A percentile compares a stretch with the other conserved stretches of the same genome.
These are phyloP conservation scores for Claviceps arundinis DNA, from an alignment of 2,329 filamentous ascomycete species.

Conservation along the genomic window DNA sequence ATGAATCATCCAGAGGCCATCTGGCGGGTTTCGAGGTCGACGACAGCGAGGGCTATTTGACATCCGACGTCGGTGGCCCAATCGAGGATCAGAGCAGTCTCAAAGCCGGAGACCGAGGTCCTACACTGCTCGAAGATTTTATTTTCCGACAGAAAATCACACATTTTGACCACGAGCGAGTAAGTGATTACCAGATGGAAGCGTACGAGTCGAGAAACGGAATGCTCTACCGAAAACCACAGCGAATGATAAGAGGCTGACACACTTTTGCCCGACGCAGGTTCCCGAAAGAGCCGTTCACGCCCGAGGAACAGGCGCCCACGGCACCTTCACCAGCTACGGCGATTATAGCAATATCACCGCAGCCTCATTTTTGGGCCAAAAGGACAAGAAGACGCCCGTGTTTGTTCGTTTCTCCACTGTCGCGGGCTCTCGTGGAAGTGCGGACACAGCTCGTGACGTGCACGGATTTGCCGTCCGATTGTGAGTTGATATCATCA, in stretches of 20 bases:
- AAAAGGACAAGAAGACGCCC: constrained; percentile 42
- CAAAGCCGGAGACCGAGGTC: constrained; percentile 52
- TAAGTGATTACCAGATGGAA: constrained; percentile 20
- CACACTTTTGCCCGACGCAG: constrained; percentile 7
- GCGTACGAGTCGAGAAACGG: background rate
- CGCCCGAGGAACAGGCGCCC: constrained; percentile 54
- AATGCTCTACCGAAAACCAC: background rate
- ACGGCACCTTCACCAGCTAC: constrained; percentile 57
- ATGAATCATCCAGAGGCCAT: constrained; percentile 16
- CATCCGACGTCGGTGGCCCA: constrained; percentile 54
- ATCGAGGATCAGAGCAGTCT: constrained; percentile 55
- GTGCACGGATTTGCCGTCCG: constrained; percentile 55
- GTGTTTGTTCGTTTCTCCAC: constrained; percentile 64
- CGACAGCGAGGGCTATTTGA: constrained; percentile 43
- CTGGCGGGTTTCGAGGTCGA: constrained; percentile 30
- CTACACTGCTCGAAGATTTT: constrained; percentile 59
- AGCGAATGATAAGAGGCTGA: background rate
- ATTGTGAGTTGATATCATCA: constrained; percentile 17
- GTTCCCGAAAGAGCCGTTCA: constrained; percentile 55
- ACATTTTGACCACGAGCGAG: constrained; percentile 58
- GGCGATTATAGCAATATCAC: constrained; percentile 55
- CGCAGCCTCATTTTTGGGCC: constrained; percentile 48
- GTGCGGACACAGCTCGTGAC: constrained; percentile 56
- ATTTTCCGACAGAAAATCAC: constrained; percentile 61
- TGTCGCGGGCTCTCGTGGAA: constrained; percentile 55